phyloP scores from a whole-genome alignment of 352 stramenopile genomes.

The Phytophthora pinifolia region DNA sequence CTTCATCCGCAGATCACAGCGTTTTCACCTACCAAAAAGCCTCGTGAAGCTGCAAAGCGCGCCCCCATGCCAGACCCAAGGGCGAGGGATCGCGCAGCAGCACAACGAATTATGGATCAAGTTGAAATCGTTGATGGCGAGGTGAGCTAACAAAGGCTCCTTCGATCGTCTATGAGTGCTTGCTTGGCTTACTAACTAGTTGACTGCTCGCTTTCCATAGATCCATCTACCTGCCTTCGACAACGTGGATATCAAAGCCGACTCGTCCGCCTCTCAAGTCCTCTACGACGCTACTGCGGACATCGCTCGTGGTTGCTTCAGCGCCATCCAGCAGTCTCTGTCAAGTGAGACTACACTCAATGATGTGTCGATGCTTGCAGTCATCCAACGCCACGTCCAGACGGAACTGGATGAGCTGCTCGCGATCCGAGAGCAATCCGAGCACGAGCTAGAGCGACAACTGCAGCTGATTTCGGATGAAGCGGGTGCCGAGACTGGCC shows the following conservation, averaged over 20 bases:
- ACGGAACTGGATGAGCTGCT: conserved; percentile 29
- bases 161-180: neutral
- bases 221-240: conserved; percentile 19
- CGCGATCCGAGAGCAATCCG: conserved; percentile 24
- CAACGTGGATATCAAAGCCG: neutral
- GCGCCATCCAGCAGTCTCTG: conserved; percentile 15
- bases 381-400: conserved; percentile 16
- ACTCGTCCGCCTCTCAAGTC: conserved; percentile 2
- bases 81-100: conserved; percentile 2
- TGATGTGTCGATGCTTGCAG: conserved; percentile 4
- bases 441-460: conserved; percentile 24
- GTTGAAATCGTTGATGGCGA: conserved; percentile 24
- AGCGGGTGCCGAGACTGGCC: neutral
- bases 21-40: neutral
- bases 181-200: neutral
- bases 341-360: neutral
- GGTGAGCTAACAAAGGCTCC: conserved; percentile 5
- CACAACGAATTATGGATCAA: conserved; percentile 9
- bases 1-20: neutral
- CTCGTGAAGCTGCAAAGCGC: neutral
- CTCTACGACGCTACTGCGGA: conserved; percentile 30
- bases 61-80: neutral
- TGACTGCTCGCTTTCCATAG: conserved; percentile 11
- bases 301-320: conserved; percentile 18
- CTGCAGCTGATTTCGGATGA: conserved; percentile 27